Evolutionary conservation across 768 basidiomycete genomes (phyloP).

Genomic region (Trametes elegans): DNA sequence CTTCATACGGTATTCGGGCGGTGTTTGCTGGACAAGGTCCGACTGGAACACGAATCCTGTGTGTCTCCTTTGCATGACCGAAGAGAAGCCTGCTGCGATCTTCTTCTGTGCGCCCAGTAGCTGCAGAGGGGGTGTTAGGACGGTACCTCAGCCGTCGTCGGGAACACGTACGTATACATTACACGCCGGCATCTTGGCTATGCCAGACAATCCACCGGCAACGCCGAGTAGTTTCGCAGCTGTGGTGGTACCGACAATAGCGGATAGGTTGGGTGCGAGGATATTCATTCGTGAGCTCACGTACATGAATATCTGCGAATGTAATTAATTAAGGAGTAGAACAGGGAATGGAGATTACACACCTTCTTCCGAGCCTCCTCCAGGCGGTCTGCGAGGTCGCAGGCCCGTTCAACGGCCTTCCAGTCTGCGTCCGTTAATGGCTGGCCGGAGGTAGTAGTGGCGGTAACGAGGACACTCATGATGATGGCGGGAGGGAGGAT

Average conservation of each 20-base stretch:
- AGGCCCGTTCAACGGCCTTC: slow-evolving; percentile 80
- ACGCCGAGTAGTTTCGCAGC: slow-evolving; percentile 98
- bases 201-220: slow-evolving; percentile 86
- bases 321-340: neutral
- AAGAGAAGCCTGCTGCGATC: slow-evolving; percentile 89
- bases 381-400: slow-evolving; percentile 83
- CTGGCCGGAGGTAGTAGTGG: slow-evolving; percentile 85
- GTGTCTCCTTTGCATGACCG: slow-evolving; percentile 82
- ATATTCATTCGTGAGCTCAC: slow-evolving; percentile 99
- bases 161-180: slow-evolving; percentile 79
- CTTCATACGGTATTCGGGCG: slow-evolving; percentile 87
- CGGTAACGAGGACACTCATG: slow-evolving; percentile 95
- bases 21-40: slow-evolving; percentile 80
- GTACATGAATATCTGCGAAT: slow-evolving; percentile 91
- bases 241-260: slow-evolving; percentile 97
- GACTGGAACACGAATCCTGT: slow-evolving; percentile 98
- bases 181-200: slow-evolving; percentile 93
- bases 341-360: neutral
- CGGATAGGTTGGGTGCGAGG: slow-evolving; percentile 96
- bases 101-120: slow-evolving; percentile 93
- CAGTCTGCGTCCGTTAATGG: slow-evolving; percentile 68
- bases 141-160: neutral
- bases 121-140: slow-evolving; percentile 37
- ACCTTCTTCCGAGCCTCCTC: slow-evolving; percentile 91
- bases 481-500: slow-evolving; percentile 86